Base-by-base conservation (phyloP, 2,329 filamentous ascomycete species). In the Lachnellula arida region DNA sequence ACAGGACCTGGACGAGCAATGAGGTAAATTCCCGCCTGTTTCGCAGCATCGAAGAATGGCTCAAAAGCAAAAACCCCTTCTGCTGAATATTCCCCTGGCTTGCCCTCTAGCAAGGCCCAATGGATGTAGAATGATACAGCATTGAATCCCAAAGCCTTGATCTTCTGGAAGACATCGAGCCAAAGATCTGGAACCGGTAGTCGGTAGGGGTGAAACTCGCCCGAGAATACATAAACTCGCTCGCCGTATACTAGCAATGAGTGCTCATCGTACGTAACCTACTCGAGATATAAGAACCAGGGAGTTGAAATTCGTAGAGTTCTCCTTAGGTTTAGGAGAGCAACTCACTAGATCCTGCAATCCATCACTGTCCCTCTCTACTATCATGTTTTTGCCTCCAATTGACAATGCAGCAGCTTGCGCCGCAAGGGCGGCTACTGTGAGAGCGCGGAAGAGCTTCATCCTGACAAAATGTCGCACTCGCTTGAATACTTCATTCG, bases 101-200 rank as follows among this genome's bases (percentile, higher is more conserved):
- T 85, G 2, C 87, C 88, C 68, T 94, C 89, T 0, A 91, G 70
- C 2, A 93, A 74, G 3, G 86, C 87, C 90, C 89, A 95, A 64
- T 91, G 81, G 6, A 86, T 77, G 65, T 93, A 93, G 70, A 92
- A 91, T 0, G 87, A 91, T 1, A 92, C 86, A 46, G 82, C 81
- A 64, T 88, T 93, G 73, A 91, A 92, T 0, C 90, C 90, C 1
- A 91, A 73, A 0, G 88, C 86, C 70, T 88, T 91, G 70, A 93
- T 83, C 72, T 95, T 95, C 65, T 94, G 86, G 63, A 95, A 87
- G 2, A 93, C 68, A 62, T 93, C 89, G 8, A 88, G 75, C 75
- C 85, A 86, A 4, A 88, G 74, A 48, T 76, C 74, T 2, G 82
- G 78, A 1, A 87, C 83, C 1, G 84, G 83, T 1, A 87, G 72